These are phyloP conservation scores for Rhododendron vialii DNA, from an alignment of 148 eudicot genomes.

Conservation along the genomic window DNA sequence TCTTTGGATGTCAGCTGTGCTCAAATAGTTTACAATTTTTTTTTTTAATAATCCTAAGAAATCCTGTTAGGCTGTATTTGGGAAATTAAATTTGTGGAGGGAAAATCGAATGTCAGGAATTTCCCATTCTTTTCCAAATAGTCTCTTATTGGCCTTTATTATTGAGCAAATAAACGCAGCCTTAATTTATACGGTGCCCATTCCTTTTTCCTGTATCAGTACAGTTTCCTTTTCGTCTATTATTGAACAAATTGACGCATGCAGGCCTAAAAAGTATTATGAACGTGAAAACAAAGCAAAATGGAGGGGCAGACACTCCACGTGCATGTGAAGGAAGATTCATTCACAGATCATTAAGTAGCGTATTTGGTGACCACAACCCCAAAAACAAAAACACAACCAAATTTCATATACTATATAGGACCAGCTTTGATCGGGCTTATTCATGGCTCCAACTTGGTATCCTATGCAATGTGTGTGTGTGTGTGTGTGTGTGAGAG, in stretches of 20 bases:
- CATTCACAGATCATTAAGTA: not conserved
- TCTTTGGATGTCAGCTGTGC: not conserved
- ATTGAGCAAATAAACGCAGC: no score
- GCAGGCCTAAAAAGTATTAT: not conserved
- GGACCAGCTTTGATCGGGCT: not conserved
- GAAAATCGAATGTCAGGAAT: not conserved
- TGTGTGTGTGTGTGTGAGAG: no score
- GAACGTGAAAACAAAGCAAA: not conserved
- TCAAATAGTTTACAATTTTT: not conserved
- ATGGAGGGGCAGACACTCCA: not conserved
- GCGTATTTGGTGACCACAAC: slow-evolving; percentile 7
- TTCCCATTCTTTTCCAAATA: not conserved
- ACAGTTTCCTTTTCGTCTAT: not conserved
- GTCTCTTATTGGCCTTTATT: no score
- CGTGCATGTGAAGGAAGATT: slow-evolving; percentile 4
- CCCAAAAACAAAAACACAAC: not conserved
- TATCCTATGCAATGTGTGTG: slow-evolving; percentile 1
- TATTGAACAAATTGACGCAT: not conserved
- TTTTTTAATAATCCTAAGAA: not conserved
- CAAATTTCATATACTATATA: not conserved
- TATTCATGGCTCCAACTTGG: slow-evolving; percentile 1
- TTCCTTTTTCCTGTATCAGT: no score
- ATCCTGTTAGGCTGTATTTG: not conserved
- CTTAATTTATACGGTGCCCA: no score
- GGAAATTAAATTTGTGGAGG: not conserved